phyloP scores from a whole-genome alignment of 2,329 filamentous ascomycete genomes.

The Epichloe aotearoae region DNA sequence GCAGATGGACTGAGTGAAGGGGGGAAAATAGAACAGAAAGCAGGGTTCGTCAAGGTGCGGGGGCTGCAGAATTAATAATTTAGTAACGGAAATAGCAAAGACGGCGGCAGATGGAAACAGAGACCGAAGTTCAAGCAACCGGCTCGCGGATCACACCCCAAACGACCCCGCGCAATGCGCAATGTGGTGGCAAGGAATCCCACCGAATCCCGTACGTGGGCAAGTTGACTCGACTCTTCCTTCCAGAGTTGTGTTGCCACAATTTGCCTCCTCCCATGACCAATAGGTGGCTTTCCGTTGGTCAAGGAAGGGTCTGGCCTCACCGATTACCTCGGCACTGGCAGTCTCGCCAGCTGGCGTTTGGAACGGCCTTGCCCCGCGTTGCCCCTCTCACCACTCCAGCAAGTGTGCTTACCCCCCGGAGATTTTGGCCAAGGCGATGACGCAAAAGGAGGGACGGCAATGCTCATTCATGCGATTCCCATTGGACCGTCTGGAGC shows the following conservation, averaged over 20 bases:
- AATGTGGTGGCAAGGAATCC: not conserved
- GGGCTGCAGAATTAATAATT: not conserved
- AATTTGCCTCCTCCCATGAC: not conserved
- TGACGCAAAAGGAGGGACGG: too few species aligned
- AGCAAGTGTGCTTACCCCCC: too few species aligned
- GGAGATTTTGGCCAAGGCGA: too few species aligned
- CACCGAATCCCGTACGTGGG: not conserved
- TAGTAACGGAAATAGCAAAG: not conserved
- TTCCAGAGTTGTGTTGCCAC: not conserved
- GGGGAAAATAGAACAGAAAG: not conserved
- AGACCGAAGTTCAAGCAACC: not conserved
- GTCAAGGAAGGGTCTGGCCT: not conserved
- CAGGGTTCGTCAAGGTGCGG: not conserved
- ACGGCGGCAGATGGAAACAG: not conserved
- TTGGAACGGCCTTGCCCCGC: too few species aligned
- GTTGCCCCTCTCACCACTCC: too few species aligned
- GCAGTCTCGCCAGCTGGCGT: too few species aligned
- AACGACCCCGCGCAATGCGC: not conserved
- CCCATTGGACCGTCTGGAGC: too few species aligned
- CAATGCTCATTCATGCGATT: too few species aligned
- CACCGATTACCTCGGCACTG: too few species aligned
- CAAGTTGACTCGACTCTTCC: not conserved
- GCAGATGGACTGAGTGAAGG: not conserved
- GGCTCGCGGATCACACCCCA: too few species aligned
- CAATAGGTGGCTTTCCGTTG: slow-evolving; percentile 2